Base-by-base conservation (phyloP, 2,329 filamentous ascomycete species). In the Verticillium longisporum region DNA sequence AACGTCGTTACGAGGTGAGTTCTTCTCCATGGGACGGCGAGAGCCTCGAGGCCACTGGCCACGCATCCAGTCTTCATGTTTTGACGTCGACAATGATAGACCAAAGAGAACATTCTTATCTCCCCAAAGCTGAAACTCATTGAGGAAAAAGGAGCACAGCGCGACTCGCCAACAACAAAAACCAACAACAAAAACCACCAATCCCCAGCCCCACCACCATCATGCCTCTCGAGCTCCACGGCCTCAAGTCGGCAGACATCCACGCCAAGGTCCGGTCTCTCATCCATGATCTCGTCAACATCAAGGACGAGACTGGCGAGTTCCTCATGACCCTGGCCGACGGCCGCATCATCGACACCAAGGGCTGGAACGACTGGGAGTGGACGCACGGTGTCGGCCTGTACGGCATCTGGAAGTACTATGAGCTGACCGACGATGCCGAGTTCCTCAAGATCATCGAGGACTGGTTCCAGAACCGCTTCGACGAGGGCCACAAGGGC, bases 301-400 rank as follows among this genome's bases (percentile, higher is more conserved):
- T 93, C 75, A 85, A 86, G 68, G 90, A 94, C 75, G 82, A 80
- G 45, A 90, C 88, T 0, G 90, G 90, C 57, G 81, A 90, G 69
- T 93, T 92, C 72, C 79, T 93, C 31, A 77, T 92, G 62, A 85
- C 80, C 21, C 81, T 94, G 38, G 79, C 82, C 1, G 89, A 93
- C 68, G 90, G 90, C 61, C 83, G 88, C 38, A 79, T 92, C 57
- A 92, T 94, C 69, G 90, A 93, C 73, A 92, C 90, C 61, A 94
- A 94, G 74, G 89, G 89, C 61, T 94, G 90, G 90, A 83, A 89
- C 65, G 88, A 88, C 69, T 93, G 90, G 90, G 89, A 92, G 75
- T 91, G 88, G 88, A 92, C 89, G 1, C 89, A 92, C 72, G 89
- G 90, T 54, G 85, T 92, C 68, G 90, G 90, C 5, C 83, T 93